Base-by-base conservation (phyloP, 371 early-diverging fungal species). In the Antonospora locustae region DNA sequence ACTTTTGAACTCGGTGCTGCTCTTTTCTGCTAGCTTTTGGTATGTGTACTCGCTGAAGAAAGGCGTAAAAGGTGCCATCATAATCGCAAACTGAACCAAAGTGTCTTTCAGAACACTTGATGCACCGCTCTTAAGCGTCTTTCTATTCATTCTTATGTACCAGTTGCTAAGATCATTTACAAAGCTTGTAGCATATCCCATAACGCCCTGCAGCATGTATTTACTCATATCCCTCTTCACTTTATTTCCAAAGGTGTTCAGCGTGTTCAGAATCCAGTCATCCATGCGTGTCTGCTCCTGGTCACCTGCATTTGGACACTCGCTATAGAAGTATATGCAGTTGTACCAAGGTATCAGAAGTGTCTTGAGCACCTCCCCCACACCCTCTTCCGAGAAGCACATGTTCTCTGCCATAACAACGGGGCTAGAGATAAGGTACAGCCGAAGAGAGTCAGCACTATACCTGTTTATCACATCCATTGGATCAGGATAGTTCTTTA, bases 401-500 rank as follows among this genome's bases (percentile, higher is more conserved):
- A 97, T 76, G 32, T 86, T 84, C 69, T 96, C 97, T 23, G 93
- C 96, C 58, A 90, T 86, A 41, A 97, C 97, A 36, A 90, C 97
- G 14, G 99, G 95, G 20, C 94, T 94, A 74, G 90, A 94, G 76
- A 96, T 86, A 49, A 97, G 75, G 74, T 95, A 97, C 57, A 97
- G 74, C 56, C 80, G 61, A 41, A 99, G 79, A 27, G 90, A 85
- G 75, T 99, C 99, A 49, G 97, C 93, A 69, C 99, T 97, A 76
- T 86, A 90, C 57, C 79, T 76, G 65, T 90, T 78, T 46, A 97
- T 73, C 48, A 99, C 78, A 30, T 78, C 53, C 59, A 59, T 78
- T 28, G 98, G 96, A 61, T 93, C 93, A 22, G 98, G 96, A 73
- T 97, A 99, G 81, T 99, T 99, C 81, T 94, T 90, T 53, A 94